Conservation (phyloP, 2,329 filamentous ascomycete genomes). For the Acrocalymma vagum region DNA sequence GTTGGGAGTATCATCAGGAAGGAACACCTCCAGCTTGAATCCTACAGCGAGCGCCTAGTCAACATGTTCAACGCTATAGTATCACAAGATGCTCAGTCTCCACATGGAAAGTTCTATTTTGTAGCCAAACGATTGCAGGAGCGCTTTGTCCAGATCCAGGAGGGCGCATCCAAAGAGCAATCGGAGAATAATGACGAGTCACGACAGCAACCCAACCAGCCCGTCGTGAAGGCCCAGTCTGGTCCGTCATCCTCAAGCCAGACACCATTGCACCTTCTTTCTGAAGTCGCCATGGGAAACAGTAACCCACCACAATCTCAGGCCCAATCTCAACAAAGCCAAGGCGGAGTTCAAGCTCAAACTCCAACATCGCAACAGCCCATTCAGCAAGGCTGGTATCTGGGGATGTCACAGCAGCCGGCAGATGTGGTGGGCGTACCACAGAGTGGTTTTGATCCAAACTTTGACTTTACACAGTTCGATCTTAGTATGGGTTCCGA, state of each 20-base stretch:
- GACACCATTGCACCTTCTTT: conserved; percentile 48
- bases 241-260: conserved; percentile 40
- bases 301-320: conserved; percentile 24
- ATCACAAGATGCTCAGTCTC: conserved; percentile 49
- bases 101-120: conserved; percentile 57
- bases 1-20: conserved; percentile 59
- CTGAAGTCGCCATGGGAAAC: conserved; percentile 50
- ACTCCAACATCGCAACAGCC: conserved; percentile 26
- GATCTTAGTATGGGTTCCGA: conserved; percentile 46
- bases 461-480: conserved; percentile 47
- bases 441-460: conserved; percentile 39
- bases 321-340: conserved; percentile 13
- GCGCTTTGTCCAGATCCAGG: conserved; percentile 54
- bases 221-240: conserved; percentile 23
- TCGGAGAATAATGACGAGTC: conserved; percentile 30
- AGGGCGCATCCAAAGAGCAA: conserved; percentile 48
- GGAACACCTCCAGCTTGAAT: conserved; percentile 57
- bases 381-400: no score
- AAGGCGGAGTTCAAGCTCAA: conserved; percentile 14
- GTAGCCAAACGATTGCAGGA: conserved; percentile 56
- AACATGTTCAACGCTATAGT: conserved; percentile 55
- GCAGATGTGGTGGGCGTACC: conserved; percentile 38
- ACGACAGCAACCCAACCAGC: conserved; percentile 23
- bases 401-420: conserved; percentile 32
- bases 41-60: conserved; percentile 56